Base-by-base conservation (phyloP, 768 basidiomycete genomes). In the Fomitopsis pulvina region DNA sequence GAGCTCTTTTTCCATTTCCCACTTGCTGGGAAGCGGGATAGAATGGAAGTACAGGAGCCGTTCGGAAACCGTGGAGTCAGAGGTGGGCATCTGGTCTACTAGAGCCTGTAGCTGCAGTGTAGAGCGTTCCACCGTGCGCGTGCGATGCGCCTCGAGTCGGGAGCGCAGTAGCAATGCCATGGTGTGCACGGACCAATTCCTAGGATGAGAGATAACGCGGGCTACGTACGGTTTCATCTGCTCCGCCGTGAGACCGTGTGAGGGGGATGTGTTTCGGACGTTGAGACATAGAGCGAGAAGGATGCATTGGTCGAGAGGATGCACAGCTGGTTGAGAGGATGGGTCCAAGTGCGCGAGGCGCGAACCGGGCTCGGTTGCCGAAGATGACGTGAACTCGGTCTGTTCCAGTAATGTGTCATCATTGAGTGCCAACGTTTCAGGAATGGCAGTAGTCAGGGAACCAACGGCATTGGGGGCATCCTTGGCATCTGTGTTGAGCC, bases 361-460 rank as follows among this genome's bases (percentile, higher is more conserved):
- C 9, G 78, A 74, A 22, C 63, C 66, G 3, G 63, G 49, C 5
- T 73, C 62, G 4, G 77, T 67, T 14, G 81, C 68, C 41, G 72
- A 71, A 1, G 89, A 85, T 10, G 86, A 84, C 8, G 92, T 92
- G 65, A 91, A 99, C 60, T 87, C 79, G 0, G 95, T 98, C 58
- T 87, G 83, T 68, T 99, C 96, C 34, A 99, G 77, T 16, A 99
- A 76, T 0, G 94, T 98, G 66, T 99, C 96, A 66, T 98, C 96
- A 65, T 98, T 95, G 41, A 98, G 75, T 2, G 75, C 71, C 24
- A 98, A 67, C 3, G 86, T 83, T 65, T 89, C 82, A n/a, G 95
- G 93, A 24, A 92, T 57, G 46, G 63, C 63, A 8, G 57, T 41
- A n/a, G 47, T 52, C 22, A 43, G 25, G 24, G 44, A 16, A 24